Evolutionary conservation across 2,329 filamentous ascomycete species (phyloP).

Genomic region (Apiospora sp.): DNA sequence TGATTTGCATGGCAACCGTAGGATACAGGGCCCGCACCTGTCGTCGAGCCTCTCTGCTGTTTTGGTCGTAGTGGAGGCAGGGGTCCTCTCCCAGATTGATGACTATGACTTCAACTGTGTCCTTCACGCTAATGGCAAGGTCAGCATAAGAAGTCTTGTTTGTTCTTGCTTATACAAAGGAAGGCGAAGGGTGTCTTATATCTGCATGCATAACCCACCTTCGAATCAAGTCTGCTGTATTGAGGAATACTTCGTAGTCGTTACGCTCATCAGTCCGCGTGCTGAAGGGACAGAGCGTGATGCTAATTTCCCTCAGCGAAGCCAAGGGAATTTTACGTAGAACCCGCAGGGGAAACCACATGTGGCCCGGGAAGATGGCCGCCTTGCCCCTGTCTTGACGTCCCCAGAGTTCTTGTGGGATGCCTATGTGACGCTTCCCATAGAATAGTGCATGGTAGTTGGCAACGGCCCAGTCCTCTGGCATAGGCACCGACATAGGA

Average conservation of each 20-base stretch:
- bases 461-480: not conserved
- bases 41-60: too few species aligned
- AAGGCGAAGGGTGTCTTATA: too few species aligned
- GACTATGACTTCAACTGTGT: not conserved
- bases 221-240: not conserved
- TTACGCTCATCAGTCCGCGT: not conserved
- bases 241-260: not conserved
- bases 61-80: not conserved
- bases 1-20: too few species aligned
- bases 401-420: not conserved
- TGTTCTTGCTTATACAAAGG: too few species aligned
- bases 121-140: not conserved
- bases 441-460: not conserved
- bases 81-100: not conserved
- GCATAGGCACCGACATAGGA: not conserved
- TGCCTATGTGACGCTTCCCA: not conserved
- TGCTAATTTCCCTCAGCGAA: not conserved
- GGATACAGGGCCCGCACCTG: too few species aligned
- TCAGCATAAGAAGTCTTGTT: not conserved
- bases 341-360: not conserved
- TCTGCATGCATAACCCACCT: too few species aligned
- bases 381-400: not conserved
- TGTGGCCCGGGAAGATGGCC: not conserved
- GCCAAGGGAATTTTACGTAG: not conserved
- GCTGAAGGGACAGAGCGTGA: not conserved